Conservation (phyloP, 345 rosid species). For the Camelina neglecta region DNA sequence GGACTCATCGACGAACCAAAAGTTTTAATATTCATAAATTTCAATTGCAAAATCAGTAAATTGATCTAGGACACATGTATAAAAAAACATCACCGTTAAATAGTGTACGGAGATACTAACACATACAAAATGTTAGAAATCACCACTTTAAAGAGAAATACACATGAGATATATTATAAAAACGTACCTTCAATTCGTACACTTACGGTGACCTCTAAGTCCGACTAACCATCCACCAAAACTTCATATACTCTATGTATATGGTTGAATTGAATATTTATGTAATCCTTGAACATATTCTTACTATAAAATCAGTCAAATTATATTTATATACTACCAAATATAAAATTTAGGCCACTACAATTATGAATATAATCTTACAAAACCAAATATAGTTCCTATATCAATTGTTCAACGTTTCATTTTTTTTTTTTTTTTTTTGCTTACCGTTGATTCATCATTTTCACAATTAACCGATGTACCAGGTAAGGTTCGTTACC, state of each 20-base stretch:
- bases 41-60: no score
- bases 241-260: not conserved
- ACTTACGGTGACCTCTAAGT: no score
- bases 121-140: not conserved
- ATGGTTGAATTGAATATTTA: not conserved
- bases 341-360: not conserved
- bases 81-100: no score
- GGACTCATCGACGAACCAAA: constrained; percentile 15
- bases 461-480: not conserved
- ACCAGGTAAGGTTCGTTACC: not conserved
- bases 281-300: not conserved
- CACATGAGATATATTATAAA: not conserved
- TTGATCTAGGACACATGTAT: no score
- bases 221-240: not conserved
- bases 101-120: no score
- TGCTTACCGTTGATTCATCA: not conserved
- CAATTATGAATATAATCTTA: not conserved
- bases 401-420: not conserved
- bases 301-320: not conserved
- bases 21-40: not conserved
- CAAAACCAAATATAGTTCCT: not conserved
- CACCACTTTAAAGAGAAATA: not conserved
- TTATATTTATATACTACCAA: not conserved
- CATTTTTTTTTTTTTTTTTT: not conserved
- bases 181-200: not conserved